Base-by-base conservation (phyloP, 225 moss, liverwort and hornwort genomes). In the Takakia lepidozioides region DNA sequence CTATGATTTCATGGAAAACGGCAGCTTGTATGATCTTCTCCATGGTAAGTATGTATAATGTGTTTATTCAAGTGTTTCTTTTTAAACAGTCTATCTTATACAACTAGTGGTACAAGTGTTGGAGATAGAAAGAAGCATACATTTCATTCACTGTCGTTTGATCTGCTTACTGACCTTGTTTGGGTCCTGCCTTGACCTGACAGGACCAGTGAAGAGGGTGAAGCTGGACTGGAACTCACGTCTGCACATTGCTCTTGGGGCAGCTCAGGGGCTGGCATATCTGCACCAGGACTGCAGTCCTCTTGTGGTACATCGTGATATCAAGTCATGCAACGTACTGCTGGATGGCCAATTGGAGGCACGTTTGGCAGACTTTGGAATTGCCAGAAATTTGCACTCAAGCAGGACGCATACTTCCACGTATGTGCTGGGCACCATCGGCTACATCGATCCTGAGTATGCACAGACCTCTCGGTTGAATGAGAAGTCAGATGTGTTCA, bases 391-490 rank as follows among this genome's bases (percentile, higher is more conserved):
- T 49, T 75, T 93, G 35, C 86, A 86, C 52, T 69, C 78, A 27
- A 64, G 88, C 30, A 70, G 83, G 41, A 71, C 73, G 32, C 86
- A 88, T 65, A 78, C 86, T 10, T 93, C 93, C n/a, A 93, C 93
- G 2, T 86, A 70, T 59, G 88, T 93, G 9, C 29, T 89, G 59
- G 93, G 93, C 19, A 93, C 93, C 4, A 86, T 93, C 28, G 93
- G 93, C 14, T 93, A 93, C 66, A 93, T 93, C 25, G 93, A 93
- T 17, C 93, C 93, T 1, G 93, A 93, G 62, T 93, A 93, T 11
- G 93, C 93, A 18, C 83, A 88, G 57, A 93, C 93, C 9, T 93
- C 93, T 5, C 72, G 77, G 52, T 71, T 89, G 54, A 93, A 81
- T 9, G 88, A 82, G 38, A 93, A 93, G 61, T 93, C 93, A 7